Percentiles rank a stretch among this genome's conserved stretches.
These are phyloP conservation scores for Epichloe typhina DNA, from an alignment of 2,329 filamentous ascomycete genomes.

Conservation along the genomic window DNA sequence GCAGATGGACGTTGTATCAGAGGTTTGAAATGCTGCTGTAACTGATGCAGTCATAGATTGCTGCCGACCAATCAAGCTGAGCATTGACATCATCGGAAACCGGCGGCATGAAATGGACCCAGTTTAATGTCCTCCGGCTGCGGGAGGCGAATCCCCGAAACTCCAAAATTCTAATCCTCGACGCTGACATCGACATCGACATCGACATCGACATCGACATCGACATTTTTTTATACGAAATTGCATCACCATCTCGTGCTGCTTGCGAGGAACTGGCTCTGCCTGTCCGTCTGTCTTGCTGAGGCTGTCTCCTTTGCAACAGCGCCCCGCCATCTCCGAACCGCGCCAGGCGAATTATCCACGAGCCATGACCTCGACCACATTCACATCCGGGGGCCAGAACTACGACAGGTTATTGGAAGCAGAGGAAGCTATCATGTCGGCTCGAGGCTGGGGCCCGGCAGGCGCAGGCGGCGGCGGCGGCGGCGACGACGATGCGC, in stretches of 20 bases:
- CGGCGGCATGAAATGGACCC: constrained; percentile 3
- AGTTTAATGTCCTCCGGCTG: constrained; percentile 4
- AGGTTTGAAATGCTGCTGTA: not conserved
- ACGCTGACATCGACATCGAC: not conserved
- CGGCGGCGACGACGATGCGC: constrained; percentile 13
- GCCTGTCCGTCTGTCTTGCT: not conserved
- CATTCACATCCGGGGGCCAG: constrained; percentile 10
- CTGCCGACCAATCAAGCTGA: constrained; percentile 2
- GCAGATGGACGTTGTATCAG: not conserved
- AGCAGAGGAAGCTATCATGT: constrained; percentile 17
- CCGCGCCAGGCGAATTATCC: not conserved
- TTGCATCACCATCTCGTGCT: not conserved
- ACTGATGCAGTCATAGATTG: not conserved
- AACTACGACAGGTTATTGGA: constrained; percentile 16
- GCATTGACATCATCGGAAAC: constrained; percentile 7
- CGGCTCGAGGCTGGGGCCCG: constrained; percentile 10
- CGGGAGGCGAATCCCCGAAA: constrained; percentile 1
- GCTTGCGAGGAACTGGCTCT: constrained; percentile 3
- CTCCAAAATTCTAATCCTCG: not conserved
- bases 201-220: not conserved
- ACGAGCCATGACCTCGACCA: constrained; percentile 3
- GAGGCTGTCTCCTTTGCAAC: not conserved
- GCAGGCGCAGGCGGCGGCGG: constrained; percentile 4
- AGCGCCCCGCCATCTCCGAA: not conserved
- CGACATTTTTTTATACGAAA: not conserved